These are phyloP conservation scores for Neurospora sp. DNA, from an alignment of 495 filamentous ascomycete genomes.

Conservation along the genomic window DNA sequence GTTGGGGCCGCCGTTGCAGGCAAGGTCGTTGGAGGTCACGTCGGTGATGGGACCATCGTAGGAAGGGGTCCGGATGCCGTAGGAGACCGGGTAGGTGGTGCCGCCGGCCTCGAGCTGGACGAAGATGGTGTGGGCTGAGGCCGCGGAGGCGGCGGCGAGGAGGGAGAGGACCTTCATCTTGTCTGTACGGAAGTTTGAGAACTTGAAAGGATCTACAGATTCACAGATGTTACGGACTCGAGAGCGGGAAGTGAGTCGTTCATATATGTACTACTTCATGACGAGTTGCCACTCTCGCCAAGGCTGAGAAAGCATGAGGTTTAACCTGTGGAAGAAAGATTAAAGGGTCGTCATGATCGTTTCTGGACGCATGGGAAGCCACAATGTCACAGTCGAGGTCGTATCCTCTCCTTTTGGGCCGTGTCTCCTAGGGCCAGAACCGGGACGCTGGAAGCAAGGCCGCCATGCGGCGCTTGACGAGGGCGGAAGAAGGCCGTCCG, in stretches of 20 bases:
- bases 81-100: conserved; percentile 21
- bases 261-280: not conserved
- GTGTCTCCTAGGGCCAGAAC: not conserved
- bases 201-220: not conserved
- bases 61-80: conserved; percentile 29
- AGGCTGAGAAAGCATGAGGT: not conserved
- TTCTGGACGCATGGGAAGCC: not conserved
- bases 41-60: conserved; percentile 43
- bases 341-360: not conserved
- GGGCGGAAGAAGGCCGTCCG: not conserved
- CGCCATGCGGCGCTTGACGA: not conserved
- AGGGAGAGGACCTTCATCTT: conserved; percentile 20
- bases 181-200: not conserved
- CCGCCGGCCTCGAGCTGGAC: conserved; percentile 35
- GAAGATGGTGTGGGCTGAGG: conserved; percentile 47
- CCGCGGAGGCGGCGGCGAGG: conserved; percentile 23
- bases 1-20: conserved; percentile 49
- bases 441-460: not conserved
- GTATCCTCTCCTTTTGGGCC: not conserved
- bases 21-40: conserved; percentile 38
- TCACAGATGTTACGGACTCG: not conserved
- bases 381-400: not conserved
- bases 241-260: not conserved
- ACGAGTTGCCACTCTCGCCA: not conserved
- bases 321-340: not conserved